Percentiles rank a stretch among this genome's conserved stretches.
Conservation (phyloP, 495 filamentous ascomycete genomes). For the Aspergillus leporis region DNA sequence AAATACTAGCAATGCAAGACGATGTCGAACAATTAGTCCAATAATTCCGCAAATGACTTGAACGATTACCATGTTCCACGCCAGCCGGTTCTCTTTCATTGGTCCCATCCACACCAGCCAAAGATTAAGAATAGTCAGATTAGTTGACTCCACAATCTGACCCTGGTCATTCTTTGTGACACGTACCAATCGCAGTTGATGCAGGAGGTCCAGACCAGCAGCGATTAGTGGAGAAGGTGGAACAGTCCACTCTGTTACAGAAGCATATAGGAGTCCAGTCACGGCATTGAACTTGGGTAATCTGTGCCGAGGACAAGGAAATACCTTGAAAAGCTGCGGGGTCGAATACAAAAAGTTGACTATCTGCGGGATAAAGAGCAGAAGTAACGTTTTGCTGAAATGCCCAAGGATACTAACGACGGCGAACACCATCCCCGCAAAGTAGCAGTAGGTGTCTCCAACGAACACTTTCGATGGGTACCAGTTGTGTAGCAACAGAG, state of each 20-base stretch:
- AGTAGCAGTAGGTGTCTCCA: conserved; percentile 99
- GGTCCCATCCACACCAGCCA: conserved; percentile 97
- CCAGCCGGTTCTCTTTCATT: conserved; percentile 81
- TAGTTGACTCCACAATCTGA: conserved; percentile 76
- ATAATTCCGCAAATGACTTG: conserved; percentile 74
- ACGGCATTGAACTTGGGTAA: conserved; percentile 83
- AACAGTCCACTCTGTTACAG: conserved; percentile 72
- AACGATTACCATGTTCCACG: conserved; percentile 70
- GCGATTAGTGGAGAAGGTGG: conserved; percentile 68
- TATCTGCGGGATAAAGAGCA: conserved; percentile 90
- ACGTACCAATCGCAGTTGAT: conserved; percentile 61
- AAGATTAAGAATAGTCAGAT: conserved; percentile 89
- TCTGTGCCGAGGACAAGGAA: conserved; percentile 91
- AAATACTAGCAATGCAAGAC: conserved; percentile 81
- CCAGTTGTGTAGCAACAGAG: conserved; percentile 90
- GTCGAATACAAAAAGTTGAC: conserved; percentile 94
- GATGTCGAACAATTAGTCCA: conserved; percentile 83
- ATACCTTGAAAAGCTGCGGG: conserved; percentile 84
- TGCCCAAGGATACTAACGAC: conserved; percentile 95
- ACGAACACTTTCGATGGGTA: conserved; percentile 95
- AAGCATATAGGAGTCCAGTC: conserved; percentile 81
- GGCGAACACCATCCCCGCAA: conserved; percentile 98
- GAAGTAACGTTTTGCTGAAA: conserved; percentile 93
- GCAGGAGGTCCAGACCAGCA: conserved; percentile 60
- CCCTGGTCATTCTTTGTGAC: conserved; percentile 66